Conservation (phyloP, 495 filamentous ascomycete species). For the Lasiosphaeria miniovina region DNA sequence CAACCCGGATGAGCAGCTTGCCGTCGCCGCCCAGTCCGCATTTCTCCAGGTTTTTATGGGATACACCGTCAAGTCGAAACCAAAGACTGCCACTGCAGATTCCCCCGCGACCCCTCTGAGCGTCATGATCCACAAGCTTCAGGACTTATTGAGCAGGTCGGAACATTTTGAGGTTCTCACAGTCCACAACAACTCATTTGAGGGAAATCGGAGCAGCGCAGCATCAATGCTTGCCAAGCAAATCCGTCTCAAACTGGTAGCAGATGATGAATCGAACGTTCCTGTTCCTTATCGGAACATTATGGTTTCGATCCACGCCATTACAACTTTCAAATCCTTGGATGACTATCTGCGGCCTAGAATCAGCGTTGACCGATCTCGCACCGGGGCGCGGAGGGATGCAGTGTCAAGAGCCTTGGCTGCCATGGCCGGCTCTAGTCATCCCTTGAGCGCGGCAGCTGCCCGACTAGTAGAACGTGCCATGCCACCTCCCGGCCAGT, state of each 20-base stretch:
- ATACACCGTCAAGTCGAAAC: slow-evolving; percentile 58
- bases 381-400: slow-evolving; percentile 59
- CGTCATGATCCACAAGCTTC: slow-evolving; percentile 86
- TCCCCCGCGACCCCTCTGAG: slow-evolving; percentile 81
- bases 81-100: slow-evolving; percentile 59
- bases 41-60: slow-evolving; percentile 97
- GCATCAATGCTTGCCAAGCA: slow-evolving; percentile 97
- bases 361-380: slow-evolving; percentile 80
- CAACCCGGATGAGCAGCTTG: slow-evolving; percentile 55
- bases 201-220: slow-evolving; percentile 87
- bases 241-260: slow-evolving; percentile 81
- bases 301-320: slow-evolving; percentile 98
- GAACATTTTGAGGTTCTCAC: slow-evolving; percentile 98
- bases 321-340: slow-evolving; percentile 94
- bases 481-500: slow-evolving; percentile 24
- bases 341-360: slow-evolving; percentile 94
- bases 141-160: slow-evolving; percentile 91
- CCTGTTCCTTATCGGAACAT: slow-evolving; percentile 82
- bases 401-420: slow-evolving; percentile 64
- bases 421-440: slow-evolving; percentile 75
- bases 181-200: slow-evolving; percentile 87
- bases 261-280: slow-evolving; percentile 87
- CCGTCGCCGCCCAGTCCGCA: slow-evolving; percentile 65
- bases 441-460: slow-evolving; percentile 37
- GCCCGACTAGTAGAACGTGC: slow-evolving; percentile 45